Percentiles rank a stretch among this genome's conserved stretches.
Conservation (phyloP, 306 rosid genomes). For the Castanea sativa region DNA sequence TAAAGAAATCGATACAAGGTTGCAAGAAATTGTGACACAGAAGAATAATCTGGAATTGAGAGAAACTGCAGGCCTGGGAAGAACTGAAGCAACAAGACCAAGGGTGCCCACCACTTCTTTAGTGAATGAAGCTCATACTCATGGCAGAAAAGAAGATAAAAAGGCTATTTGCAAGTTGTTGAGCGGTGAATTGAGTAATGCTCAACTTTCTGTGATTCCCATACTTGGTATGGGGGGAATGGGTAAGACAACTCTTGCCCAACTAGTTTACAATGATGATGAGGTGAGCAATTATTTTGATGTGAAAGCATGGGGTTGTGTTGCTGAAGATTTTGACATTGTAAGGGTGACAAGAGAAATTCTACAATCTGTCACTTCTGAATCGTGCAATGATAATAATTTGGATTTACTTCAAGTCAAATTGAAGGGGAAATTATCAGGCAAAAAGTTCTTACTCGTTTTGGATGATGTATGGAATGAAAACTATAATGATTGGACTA, state of each 20-base stretch:
- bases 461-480: not conserved
- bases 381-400: no score
- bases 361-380: not conserved
- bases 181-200: not conserved
- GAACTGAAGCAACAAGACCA: no score
- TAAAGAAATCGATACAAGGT: not conserved
- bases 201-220: not conserved
- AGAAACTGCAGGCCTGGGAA: not conserved
- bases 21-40: not conserved
- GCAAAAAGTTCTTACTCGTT: not conserved
- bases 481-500: not conserved
- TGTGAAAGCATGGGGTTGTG: not conserved
- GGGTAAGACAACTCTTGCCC: not conserved
- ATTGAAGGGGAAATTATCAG: not conserved
- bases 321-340: not conserved
- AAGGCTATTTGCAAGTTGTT: not conserved
- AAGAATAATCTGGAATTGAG: not conserved
- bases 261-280: not conserved
- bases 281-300: not conserved
- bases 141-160: no score
- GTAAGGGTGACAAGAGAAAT: not conserved
- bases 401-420: not conserved
- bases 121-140: accelerated
- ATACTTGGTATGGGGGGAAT: not conserved
- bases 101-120: not conserved